A percentile compares a stretch with the other conserved stretches of the same genome.
Conservation (phyloP, 2,329 filamentous ascomycete genomes). For the Xylaria hypoxylon region DNA sequence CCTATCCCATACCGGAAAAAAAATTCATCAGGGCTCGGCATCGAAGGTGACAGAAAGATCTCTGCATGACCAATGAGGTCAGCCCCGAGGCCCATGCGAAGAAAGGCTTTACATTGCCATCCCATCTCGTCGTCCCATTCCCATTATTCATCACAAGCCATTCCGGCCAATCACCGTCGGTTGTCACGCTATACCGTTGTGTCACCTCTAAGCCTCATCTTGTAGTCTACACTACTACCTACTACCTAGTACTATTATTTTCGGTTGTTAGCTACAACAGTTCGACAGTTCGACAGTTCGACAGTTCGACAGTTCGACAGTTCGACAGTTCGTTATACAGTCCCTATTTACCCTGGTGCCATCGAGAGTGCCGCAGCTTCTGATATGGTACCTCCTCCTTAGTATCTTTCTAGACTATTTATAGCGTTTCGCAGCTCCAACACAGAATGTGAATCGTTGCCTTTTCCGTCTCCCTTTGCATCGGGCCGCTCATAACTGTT, state of each 20-base stretch:
- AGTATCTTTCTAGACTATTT: constrained; percentile 6
- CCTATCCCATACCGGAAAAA: background rate
- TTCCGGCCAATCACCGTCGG: constrained; percentile 17
- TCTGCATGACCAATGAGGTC: background rate
- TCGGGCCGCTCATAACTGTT: constrained; percentile 19
- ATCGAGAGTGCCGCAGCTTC: background rate
- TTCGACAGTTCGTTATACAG: too few species aligned
- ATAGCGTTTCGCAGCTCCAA: constrained; percentile 24
- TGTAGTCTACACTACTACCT: too few species aligned
- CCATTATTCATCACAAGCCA: constrained; percentile 6
- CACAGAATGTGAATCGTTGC: constrained; percentile 34
- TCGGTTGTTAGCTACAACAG: background rate
- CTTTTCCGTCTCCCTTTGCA: constrained; percentile 31
- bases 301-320: background rate
- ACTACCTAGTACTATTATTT: background rate
- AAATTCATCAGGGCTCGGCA: constrained; percentile 11
- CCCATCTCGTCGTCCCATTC: constrained; percentile 6
- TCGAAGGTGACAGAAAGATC: background rate
- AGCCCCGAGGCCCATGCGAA: constrained; percentile 10
- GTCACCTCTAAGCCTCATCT: constrained; percentile 27
- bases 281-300: background rate
- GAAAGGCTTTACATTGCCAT: constrained; percentile 11
- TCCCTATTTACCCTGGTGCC: background rate
- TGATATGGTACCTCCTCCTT: constrained; percentile 1
- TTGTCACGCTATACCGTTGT: constrained; percentile 16